These are phyloP conservation scores for Volvox africanus DNA, from an alignment of 139 green algal genomes.

Conservation along the genomic window DNA sequence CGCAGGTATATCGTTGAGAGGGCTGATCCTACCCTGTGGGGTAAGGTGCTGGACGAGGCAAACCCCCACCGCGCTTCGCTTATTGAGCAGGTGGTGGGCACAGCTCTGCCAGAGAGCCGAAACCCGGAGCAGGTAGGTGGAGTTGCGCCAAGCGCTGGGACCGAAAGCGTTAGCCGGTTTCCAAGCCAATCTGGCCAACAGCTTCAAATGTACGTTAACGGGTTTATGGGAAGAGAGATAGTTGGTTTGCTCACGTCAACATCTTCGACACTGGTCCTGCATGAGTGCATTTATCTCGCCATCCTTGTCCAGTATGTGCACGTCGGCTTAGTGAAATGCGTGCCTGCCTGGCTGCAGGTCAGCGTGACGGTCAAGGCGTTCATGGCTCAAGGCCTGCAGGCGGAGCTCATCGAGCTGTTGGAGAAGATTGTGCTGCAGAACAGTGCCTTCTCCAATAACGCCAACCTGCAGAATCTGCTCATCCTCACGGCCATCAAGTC, in stretches of 20 bases:
- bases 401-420: slow-evolving; percentile 99
- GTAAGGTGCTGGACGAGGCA: slow-evolving; percentile 89
- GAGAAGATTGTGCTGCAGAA: slow-evolving; percentile 99
- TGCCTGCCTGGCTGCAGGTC: slow-evolving; percentile 63
- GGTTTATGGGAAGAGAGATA: too few relatives aligned
- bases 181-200: too few relatives aligned
- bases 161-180: too few relatives aligned
- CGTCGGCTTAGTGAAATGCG: too few relatives aligned
- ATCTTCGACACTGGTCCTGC: too few relatives aligned
- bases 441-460: slow-evolving; percentile 97
- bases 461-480: slow-evolving; percentile 99
- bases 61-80: slow-evolving; percentile 81
- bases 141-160: too few relatives aligned
- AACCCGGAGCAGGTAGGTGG: slow-evolving; percentile 92
- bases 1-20: slow-evolving; percentile 95
- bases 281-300: too few relatives aligned
- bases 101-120: slow-evolving; percentile 96
- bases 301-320: too few relatives aligned
- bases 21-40: slow-evolving; percentile 92
- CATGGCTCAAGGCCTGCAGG: slow-evolving; percentile 96
- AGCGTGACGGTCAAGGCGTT: slow-evolving; percentile 98
- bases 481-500: slow-evolving; percentile 99
- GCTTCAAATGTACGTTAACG: too few relatives aligned
- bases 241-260: too few relatives aligned
- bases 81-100: slow-evolving; percentile 92